Base-by-base conservation (phyloP, 495 filamentous ascomycete genomes). In the Gamarada debralockiae region DNA sequence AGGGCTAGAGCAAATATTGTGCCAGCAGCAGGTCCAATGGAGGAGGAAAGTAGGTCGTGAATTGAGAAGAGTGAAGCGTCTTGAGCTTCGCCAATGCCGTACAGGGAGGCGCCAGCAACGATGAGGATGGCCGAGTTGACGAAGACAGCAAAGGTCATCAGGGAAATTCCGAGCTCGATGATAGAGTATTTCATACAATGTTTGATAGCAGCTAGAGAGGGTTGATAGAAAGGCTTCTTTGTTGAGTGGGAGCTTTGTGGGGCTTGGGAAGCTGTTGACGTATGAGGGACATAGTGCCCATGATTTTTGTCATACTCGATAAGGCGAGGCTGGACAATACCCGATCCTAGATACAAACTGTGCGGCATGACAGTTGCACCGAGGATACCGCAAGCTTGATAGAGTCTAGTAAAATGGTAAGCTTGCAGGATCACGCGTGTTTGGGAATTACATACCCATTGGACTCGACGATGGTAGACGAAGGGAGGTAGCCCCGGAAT, bases 361-460 rank as follows among this genome's bases (percentile, higher is more conserved):
- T 96, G 90, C 2, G 90, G 90, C 90, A 96, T 96, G 18, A 96
- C 87, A 1, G 90, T 96, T 8, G 89, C 90, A 22, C 90, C 90
- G 13, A 96, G 77, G 57, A 96, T 95, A 51, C 88, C 90, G 62
- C 90, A 95, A 49, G 87, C 85, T 66, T 92, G 85, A 69, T 90
- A 95, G 8, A 96, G 67, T n/a, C 87, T 87, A 53, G 56, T 25
- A 33, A n/a, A n/a, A n/a, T 17, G 38, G 27, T 7, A 17, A 52
- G 23, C 14, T 7, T 29, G 15, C 7, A 40, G 40, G 38, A n/a
- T 38, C 12, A 34, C 22, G 15, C 9, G 44, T 39, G 8, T 20
- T 20, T 14, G 13, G 44, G 39, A 7, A 23, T 18, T 14, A 52
- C 73, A 62, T 65, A 82, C 80, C 78, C 83, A 60, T 81, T 59